Conservation (phyloP, 1,139 yeast species). For the Saccharomyces uvarum region DNA sequence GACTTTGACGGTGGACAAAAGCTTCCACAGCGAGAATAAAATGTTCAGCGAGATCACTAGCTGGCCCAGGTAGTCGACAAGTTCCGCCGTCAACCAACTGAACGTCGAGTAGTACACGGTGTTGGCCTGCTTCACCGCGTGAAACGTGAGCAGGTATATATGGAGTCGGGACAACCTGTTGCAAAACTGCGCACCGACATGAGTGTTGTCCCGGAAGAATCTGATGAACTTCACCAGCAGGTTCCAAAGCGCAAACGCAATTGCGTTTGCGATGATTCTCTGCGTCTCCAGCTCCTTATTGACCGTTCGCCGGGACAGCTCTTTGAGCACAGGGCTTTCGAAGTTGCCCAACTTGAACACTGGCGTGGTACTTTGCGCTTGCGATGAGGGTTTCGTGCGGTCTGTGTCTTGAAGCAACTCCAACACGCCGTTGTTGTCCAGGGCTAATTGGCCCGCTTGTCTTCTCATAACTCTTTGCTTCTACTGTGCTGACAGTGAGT, state of each 20-base stretch:
- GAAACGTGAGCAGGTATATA: neutral
- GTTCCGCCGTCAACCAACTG: constrained; percentile 6
- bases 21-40: constrained; percentile 30
- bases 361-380: neutral
- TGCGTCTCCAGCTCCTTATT: constrained; percentile 37
- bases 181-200: constrained; percentile 13
- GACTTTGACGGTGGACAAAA: constrained; percentile 31
- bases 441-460: neutral
- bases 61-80: constrained; percentile 23
- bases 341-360: constrained; percentile 16
- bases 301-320: constrained; percentile 30
- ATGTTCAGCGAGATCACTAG: constrained; percentile 35
- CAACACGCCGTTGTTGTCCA: neutral
- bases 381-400: neutral
- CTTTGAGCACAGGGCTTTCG: constrained; percentile 33
- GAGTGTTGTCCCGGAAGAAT: constrained; percentile 21
- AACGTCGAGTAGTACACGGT: neutral
- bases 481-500: neutral
- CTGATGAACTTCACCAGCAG: constrained; percentile 24
- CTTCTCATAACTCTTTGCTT: neutral
- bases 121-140: neutral
- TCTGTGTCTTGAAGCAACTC: neutral
- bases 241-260: constrained; percentile 28
- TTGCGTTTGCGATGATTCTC: constrained; percentile 31
- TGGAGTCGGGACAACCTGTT: neutral